Conservation (phyloP, 768 basidiomycete species). For the Termitomyces sp. region DNA sequence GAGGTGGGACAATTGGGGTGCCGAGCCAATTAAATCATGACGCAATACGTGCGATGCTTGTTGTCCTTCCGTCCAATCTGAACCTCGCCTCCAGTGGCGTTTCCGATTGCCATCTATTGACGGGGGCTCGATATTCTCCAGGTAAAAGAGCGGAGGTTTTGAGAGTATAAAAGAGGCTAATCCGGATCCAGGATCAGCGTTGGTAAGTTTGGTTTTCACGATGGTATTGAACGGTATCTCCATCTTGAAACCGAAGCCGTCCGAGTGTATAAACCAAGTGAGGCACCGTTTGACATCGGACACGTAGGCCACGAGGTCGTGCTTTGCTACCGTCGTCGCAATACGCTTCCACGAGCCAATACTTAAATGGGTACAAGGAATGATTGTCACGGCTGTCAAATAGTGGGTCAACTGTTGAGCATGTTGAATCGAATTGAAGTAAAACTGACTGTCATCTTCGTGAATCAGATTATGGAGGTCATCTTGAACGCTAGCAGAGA, state of each 20-base stretch:
- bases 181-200: constrained; percentile 50
- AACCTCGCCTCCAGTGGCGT: constrained; percentile 58
- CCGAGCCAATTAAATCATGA: constrained; percentile 64
- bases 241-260: constrained; percentile 80
- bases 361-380: constrained; percentile 70
- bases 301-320: constrained; percentile 75
- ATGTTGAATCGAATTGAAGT: background rate
- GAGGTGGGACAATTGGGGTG: constrained; percentile 55
- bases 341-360: constrained; percentile 81
- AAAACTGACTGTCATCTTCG: constrained; percentile 68
- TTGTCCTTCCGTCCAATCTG: constrained; percentile 74
- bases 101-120: constrained; percentile 24
- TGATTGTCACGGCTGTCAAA: constrained; percentile 61
- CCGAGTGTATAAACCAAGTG: constrained; percentile 76
- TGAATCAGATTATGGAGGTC: constrained; percentile 66
- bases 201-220: constrained; percentile 50
- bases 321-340: constrained; percentile 45
- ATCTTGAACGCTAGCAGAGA: constrained; percentile 48
- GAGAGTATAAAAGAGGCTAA: constrained; percentile 64
- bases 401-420: background rate
- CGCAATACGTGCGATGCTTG: constrained; percentile 63
- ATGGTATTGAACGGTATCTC: constrained; percentile 71
- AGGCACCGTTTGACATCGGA: constrained; percentile 64
- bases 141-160: constrained; percentile 64
- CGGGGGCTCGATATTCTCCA: constrained; percentile 42